phyloP scores from a whole-genome alignment of 306 rosid species.

The Quercus suber region DNA sequence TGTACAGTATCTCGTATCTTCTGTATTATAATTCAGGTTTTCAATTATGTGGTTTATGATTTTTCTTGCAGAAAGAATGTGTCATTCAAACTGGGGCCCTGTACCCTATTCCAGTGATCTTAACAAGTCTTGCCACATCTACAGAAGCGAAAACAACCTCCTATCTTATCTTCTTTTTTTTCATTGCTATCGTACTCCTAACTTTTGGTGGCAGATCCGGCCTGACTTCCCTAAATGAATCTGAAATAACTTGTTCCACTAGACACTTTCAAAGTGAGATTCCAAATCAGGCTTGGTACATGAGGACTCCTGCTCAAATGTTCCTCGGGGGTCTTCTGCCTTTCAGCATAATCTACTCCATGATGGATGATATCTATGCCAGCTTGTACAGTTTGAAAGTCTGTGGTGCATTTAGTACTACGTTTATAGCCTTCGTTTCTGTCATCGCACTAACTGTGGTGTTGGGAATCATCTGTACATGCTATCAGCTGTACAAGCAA shows the following conservation, averaged over 20 bases:
- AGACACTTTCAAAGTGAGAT: too few relatives aligned
- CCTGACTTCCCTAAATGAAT: too few relatives aligned
- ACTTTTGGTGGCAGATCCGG: too few relatives aligned
- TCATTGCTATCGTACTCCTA: too few relatives aligned
- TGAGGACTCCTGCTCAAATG: too few relatives aligned
- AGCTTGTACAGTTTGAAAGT: slow-evolving; percentile 26
- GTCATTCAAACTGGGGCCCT: slow-evolving; percentile 19
- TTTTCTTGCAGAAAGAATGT: slow-evolving; percentile 20
- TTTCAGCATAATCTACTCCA: background rate
- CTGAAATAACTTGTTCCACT: too few relatives aligned
- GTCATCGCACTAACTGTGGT: too few relatives aligned
- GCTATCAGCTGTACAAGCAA: background rate
- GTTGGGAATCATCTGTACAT: background rate
- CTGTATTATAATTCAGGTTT: background rate
- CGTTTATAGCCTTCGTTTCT: too few relatives aligned
- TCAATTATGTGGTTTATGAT: background rate
- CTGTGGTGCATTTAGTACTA: slow-evolving; percentile 14
- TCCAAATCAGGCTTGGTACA: too few relatives aligned
- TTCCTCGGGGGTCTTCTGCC: background rate
- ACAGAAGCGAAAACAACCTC: too few relatives aligned
- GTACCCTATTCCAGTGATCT: slow-evolving; percentile 10
- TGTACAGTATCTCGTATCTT: background rate
- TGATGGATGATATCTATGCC: slow-evolving; percentile 28
- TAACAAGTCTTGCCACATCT: background rate
- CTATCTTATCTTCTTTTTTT: too few relatives aligned